Conservation (phyloP, 345 rosid genomes). For the Erysimum cheiranthoides region DNA sequence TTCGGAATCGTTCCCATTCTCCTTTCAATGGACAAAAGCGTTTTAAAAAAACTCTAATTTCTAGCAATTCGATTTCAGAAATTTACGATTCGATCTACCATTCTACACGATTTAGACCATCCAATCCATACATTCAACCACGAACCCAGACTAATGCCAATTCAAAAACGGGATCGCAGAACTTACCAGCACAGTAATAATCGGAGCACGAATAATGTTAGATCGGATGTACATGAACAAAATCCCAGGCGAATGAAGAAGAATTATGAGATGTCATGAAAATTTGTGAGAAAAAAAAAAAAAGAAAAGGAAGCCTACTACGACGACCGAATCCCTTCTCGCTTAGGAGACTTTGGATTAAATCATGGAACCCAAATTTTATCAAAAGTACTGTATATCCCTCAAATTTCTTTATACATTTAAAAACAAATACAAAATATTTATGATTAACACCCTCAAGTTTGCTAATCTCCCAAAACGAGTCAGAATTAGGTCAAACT, state of each 20-base stretch:
- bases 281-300: background rate
- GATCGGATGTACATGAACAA: constrained; percentile 24
- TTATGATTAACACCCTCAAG: constrained; percentile 5
- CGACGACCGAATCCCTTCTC: constrained; percentile 30
- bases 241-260: constrained; percentile 22
- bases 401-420: background rate
- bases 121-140: background rate
- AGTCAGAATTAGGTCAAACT: background rate
- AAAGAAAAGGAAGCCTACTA: background rate
- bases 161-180: constrained; percentile 12
- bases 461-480: background rate
- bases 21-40: background rate
- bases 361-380: constrained; percentile 23
- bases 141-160: constrained; percentile 31
- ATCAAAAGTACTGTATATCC: constrained; percentile 25
- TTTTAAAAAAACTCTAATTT: background rate
- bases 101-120: constrained; percentile 1
- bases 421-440: background rate
- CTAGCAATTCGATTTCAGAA: background rate
- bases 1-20: background rate
- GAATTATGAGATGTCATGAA: constrained; percentile 13
- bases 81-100: constrained; percentile 15
- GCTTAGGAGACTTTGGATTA: constrained; percentile 32
- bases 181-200: constrained; percentile 36
- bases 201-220: background rate